Conservation (phyloP, 2,329 filamentous ascomycete genomes). For the Parastagonospora nodorum region DNA sequence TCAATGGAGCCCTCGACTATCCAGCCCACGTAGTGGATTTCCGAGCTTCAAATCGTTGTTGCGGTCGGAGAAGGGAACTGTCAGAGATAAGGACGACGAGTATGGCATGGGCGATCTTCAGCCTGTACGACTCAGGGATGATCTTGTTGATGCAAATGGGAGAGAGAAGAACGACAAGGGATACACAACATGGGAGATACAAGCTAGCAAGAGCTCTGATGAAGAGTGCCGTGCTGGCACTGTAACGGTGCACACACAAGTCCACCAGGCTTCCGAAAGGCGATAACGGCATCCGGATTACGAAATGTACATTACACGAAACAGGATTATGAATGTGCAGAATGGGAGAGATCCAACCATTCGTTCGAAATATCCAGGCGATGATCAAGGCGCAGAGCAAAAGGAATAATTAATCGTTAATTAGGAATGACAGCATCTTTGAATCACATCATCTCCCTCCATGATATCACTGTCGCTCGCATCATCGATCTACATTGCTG, state of each 20-base stretch:
- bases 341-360: neutral
- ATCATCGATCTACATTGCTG: constrained; percentile 10
- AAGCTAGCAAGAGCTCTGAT: constrained; percentile 33
- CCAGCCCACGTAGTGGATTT: constrained; percentile 8
- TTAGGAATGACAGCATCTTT: neutral
- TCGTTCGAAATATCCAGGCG: constrained; percentile 8
- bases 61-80: constrained; percentile 23
- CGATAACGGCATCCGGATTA: neutral
- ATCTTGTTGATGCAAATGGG: constrained; percentile 21
- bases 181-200: constrained; percentile 36
- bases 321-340: neutral
- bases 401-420: neutral
- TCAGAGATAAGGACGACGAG: constrained; percentile 23
- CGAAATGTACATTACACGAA: neutral
- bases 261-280: constrained; percentile 26
- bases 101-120: constrained; percentile 27
- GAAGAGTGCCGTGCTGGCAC: constrained; percentile 26
- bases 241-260: constrained; percentile 35
- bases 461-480: neutral
- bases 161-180: constrained; percentile 28
- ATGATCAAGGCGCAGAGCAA: neutral
- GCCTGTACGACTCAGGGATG: constrained; percentile 35
- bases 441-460: neutral
- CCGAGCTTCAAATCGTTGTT: constrained; percentile 33
- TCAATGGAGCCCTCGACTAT: constrained; percentile 18